phyloP scores from a whole-genome alignment of 805 yeast species.

The Metschnikowia similis region DNA sequence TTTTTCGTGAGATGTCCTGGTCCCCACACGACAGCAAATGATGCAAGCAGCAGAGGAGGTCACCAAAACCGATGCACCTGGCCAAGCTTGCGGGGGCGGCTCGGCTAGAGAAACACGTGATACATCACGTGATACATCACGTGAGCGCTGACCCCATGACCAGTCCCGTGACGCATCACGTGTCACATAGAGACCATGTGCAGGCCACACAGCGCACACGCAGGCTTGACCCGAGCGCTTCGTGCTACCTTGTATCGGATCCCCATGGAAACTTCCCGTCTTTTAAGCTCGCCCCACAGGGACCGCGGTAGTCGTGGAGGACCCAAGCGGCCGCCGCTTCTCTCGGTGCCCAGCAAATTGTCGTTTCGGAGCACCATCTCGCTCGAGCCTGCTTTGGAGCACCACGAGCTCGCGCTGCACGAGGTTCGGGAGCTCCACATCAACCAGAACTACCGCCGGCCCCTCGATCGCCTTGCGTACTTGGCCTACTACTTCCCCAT shows the following conservation, averaged over 20 bases:
- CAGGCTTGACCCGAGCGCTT: too few relatives aligned
- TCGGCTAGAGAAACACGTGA: too few relatives aligned
- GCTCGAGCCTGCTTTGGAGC: constrained; percentile 16
- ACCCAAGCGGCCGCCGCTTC: constrained; percentile 23
- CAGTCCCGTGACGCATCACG: too few relatives aligned
- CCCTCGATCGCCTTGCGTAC: constrained; percentile 24
- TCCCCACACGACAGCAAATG: too few relatives aligned
- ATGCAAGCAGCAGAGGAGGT: too few relatives aligned
- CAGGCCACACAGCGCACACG: neutral
- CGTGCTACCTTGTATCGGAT: neutral
- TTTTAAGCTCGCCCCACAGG: neutral
- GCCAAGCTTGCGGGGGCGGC: too few relatives aligned
- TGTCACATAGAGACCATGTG: too few relatives aligned
- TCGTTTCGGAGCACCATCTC: constrained; percentile 19
- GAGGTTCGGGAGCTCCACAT: constrained; percentile 4
- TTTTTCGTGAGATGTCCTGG: too few relatives aligned
- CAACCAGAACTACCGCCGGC: constrained; percentile 5
- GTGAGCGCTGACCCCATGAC: too few relatives aligned
- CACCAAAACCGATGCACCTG: too few relatives aligned
- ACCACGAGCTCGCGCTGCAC: constrained; percentile 6
- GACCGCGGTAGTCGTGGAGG: neutral
- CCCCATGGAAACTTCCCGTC: neutral
- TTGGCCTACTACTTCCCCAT: constrained; percentile 31
- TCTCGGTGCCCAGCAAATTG: constrained; percentile 25
- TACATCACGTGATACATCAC: too few relatives aligned